Evolutionary conservation across 371 early-diverging fungal species (phyloP).

Genomic region (Haplosporangium sp.): DNA sequence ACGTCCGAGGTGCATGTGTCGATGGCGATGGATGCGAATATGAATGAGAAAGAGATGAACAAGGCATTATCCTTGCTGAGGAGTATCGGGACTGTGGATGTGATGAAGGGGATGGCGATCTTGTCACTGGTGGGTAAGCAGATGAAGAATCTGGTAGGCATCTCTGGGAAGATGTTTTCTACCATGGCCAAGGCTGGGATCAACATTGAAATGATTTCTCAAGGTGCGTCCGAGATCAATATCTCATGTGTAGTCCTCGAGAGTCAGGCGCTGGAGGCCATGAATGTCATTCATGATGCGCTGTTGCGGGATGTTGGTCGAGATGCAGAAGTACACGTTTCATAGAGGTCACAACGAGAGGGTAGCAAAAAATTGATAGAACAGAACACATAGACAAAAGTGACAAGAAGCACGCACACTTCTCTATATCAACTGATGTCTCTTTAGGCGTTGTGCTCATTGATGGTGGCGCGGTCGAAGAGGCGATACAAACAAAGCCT

Average conservation of each 20-base stretch:
- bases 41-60: constrained; percentile 71
- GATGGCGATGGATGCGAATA: constrained; percentile 88
- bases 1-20: constrained; percentile 97
- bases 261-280: constrained; percentile 74
- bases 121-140: constrained; percentile 95
- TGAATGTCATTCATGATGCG: constrained; percentile 90
- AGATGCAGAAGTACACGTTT: constrained; percentile 2
- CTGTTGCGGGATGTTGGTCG: constrained; percentile 58
- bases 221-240: constrained; percentile 97
- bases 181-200: constrained; percentile 89
- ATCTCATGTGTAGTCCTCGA: constrained; percentile 96
- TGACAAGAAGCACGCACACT: no score
- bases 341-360: not conserved
- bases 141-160: constrained; percentile 97
- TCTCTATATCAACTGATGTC: no score
- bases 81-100: constrained; percentile 79
- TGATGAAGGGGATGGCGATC: constrained; percentile 89
- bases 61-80: constrained; percentile 76
- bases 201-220: constrained; percentile 99
- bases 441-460: not conserved
- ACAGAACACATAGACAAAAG: no score
- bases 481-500: not conserved
- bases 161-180: constrained; percentile 93
- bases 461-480: not conserved
- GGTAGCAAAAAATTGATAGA: no score